These are phyloP conservation scores for Oryza glaberrima DNA, from an alignment of 176 grass and related monocot species.

Conservation along the genomic window DNA sequence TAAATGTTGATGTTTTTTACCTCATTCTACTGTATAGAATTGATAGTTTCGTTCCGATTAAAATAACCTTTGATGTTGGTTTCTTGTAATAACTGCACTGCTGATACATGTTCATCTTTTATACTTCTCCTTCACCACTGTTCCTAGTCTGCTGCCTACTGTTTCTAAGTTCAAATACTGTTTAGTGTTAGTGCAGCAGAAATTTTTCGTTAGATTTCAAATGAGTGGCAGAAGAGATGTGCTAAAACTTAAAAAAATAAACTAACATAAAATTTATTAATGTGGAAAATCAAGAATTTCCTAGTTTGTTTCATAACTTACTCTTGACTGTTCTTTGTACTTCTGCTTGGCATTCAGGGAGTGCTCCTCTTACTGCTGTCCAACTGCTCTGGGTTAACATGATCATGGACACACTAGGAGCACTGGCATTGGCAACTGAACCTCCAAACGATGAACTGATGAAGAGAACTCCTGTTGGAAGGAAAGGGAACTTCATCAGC, in stretches of 20 bases:
- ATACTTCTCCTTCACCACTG: background rate
- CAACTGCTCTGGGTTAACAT: slow-evolving; percentile 99
- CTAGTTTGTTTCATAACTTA: slow-evolving; percentile 12
- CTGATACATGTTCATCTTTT: background rate
- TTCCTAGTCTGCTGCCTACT: background rate
- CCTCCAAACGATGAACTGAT: slow-evolving; percentile 89
- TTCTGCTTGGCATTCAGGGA: slow-evolving; percentile 50
- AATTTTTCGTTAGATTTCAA: slow-evolving; percentile 4
- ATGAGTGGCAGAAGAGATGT: no score
- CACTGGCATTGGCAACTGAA: slow-evolving; percentile 92
- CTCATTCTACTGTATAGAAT: background rate
- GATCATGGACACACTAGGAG: slow-evolving; percentile 99
- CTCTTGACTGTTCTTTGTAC: slow-evolving; percentile 21
- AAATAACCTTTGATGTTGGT: slow-evolving; percentile 15
- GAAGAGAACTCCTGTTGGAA: slow-evolving; percentile 90
- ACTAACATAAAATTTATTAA: background rate
- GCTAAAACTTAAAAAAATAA: background rate
- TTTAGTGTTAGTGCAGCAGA: background rate
- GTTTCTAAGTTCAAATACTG: background rate
- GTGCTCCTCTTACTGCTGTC: slow-evolving; percentile 93
- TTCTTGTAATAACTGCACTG: background rate
- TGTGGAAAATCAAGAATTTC: background rate
- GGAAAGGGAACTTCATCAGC: slow-evolving; percentile 95
- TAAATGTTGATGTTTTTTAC: slow-evolving; percentile 5
- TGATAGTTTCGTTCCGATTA: background rate